A percentile compares a stretch with the other conserved stretches of the same genome.
phyloP scores from a whole-genome alignment of 1,284 basidiomycete genomes.

The Vanrija sp. region DNA sequence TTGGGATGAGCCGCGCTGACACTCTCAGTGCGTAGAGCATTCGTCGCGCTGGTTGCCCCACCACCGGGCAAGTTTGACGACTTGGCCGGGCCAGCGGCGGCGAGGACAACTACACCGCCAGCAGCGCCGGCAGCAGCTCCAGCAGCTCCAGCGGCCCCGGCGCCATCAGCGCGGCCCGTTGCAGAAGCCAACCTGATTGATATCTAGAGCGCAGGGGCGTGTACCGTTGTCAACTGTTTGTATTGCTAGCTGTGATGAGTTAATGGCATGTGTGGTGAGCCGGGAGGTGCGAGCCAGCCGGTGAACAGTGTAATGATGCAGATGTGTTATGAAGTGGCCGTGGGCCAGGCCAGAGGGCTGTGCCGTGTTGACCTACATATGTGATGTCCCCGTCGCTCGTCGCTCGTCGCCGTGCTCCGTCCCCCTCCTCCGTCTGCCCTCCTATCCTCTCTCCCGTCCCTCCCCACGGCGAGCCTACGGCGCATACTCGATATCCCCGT shows the following conservation, averaged over 20 bases:
- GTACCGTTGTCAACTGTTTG: too few species aligned
- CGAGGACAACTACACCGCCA: neutral
- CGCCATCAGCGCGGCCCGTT: neutral
- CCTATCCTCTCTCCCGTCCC: too few species aligned
- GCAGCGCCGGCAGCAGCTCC: neutral
- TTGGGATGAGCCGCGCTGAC: neutral
- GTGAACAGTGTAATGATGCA: too few species aligned
- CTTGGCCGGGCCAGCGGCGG: constrained; percentile 18
- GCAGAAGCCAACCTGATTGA: neutral
- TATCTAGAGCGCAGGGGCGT: neutral
- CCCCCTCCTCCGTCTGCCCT: too few species aligned
- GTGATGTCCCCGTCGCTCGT: too few species aligned
- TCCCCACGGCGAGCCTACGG: neutral
- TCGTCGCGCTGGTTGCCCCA: constrained; percentile 18
- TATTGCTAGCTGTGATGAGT: too few species aligned
- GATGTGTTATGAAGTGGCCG: too few species aligned
- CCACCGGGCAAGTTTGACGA: constrained; percentile 28
- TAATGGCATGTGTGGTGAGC: too few species aligned
- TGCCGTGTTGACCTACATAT: too few species aligned
- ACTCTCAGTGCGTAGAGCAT: constrained; percentile 30
- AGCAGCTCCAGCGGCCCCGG: neutral
- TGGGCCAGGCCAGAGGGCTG: too few species aligned
- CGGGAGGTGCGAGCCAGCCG: too few species aligned
- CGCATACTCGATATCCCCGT: constrained; percentile 51
- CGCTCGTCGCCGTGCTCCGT: too few species aligned